phyloP scores from a whole-genome alignment of 257 asterid species.

The Penstemon eatonii region DNA sequence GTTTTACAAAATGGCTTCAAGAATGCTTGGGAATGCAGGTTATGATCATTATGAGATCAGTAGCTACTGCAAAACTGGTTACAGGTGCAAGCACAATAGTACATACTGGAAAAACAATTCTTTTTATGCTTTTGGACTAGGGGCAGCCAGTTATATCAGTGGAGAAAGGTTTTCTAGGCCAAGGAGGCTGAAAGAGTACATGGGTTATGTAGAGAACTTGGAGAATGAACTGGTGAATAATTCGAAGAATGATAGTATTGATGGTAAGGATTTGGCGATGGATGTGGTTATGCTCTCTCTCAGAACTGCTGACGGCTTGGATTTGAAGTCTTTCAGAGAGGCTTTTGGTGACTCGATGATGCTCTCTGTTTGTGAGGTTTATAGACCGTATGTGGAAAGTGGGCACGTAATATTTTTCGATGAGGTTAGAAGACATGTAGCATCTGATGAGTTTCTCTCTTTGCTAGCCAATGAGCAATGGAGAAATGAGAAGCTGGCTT shows the following conservation, averaged over 20 bases:
- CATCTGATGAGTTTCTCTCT: slow-evolving; percentile 42
- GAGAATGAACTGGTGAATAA: slow-evolving; percentile 39
- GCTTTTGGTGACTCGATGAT: slow-evolving; percentile 58
- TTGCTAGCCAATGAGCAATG: slow-evolving; percentile 27
- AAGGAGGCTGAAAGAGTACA: slow-evolving; percentile 68
- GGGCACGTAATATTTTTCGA: slow-evolving; percentile 72
- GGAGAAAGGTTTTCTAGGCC: slow-evolving; percentile 90
- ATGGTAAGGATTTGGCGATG: slow-evolving; percentile 63
- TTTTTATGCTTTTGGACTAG: slow-evolving; percentile 85
- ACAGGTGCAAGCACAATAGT: slow-evolving; percentile 78
- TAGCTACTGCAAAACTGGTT: slow-evolving; percentile 80
- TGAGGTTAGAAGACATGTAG: slow-evolving; percentile 43
- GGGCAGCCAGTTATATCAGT: slow-evolving; percentile 72
- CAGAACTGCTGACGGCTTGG: slow-evolving; percentile 77
- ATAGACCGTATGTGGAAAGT: slow-evolving; percentile 52
- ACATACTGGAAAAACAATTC: slow-evolving; percentile 83
- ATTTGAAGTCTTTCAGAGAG: slow-evolving; percentile 59
- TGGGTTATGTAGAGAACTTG: slow-evolving; percentile 59
- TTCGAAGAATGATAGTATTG: slow-evolving; percentile 29
- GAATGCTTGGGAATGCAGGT: slow-evolving; percentile 64
- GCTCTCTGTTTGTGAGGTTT: slow-evolving; percentile 63
- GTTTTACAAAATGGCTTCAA: slow-evolving; percentile 77
- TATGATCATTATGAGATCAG: slow-evolving; percentile 92
- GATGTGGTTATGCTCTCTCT: slow-evolving; percentile 88
- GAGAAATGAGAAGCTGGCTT: slow-evolving; percentile 41